Conservation (phyloP, 305 asterid species). For the Fraxinus xanthoxyloides region DNA sequence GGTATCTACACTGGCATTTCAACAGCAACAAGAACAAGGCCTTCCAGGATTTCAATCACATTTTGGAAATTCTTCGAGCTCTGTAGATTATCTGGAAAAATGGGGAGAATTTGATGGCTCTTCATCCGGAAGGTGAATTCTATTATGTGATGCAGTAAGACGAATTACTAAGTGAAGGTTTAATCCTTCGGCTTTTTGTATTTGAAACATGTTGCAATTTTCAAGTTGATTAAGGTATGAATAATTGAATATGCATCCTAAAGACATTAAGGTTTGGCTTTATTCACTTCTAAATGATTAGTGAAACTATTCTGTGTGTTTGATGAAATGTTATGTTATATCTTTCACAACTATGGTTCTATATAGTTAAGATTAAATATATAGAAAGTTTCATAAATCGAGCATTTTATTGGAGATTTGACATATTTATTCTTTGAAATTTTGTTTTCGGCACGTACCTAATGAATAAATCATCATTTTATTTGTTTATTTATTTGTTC, state of each 20-base stretch:
- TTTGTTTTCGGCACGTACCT: not conserved
- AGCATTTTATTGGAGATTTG: not conserved
- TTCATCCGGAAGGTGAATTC: conserved; percentile 1
- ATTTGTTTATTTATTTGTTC: not conserved
- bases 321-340: not conserved
- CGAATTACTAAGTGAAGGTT: not conserved
- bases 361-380: not conserved
- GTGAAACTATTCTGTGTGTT: not conserved
- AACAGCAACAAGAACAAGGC: conserved; percentile 22
- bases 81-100: conserved; percentile 21
- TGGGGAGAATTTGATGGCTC: conserved; percentile 29
- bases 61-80: conserved; percentile 8
- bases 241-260: not conserved
- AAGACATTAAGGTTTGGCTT: not conserved
- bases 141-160: not conserved
- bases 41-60: conserved; percentile 21
- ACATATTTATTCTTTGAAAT: not conserved
- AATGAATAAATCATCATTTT: not conserved
- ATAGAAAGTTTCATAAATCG: not conserved
- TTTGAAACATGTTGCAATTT: not conserved
- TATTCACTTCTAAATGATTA: not conserved
- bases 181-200: not conserved
- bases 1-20: not conserved
- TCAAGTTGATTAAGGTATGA: not conserved
- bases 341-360: not conserved